These are phyloP conservation scores for Thermomucor indicae-seudaticae DNA, from an alignment of 371 early-diverging fungal species.

Conservation along the genomic window DNA sequence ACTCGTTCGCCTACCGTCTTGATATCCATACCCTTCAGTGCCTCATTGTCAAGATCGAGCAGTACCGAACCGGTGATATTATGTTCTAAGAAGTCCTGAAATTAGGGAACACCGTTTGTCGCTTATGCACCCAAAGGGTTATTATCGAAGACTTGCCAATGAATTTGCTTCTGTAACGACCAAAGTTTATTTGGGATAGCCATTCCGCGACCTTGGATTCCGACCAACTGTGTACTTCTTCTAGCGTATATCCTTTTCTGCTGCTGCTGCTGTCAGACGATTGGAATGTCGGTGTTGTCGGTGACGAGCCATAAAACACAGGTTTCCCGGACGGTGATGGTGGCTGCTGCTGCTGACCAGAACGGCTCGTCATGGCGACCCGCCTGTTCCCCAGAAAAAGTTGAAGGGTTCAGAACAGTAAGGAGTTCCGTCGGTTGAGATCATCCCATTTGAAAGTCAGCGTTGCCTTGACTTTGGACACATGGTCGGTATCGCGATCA, in stretches of 20 bases:
- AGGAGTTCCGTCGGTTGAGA: too few relatives aligned
- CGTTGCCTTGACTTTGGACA: too few relatives aligned
- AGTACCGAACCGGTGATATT: slow-evolving; percentile 78
- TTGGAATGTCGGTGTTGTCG: slow-evolving; percentile 41
- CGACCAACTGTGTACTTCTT: slow-evolving; percentile 64
- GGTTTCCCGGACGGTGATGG: slow-evolving; percentile 16
- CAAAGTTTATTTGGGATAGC: slow-evolving; percentile 70
- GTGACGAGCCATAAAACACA: slow-evolving; percentile 8
- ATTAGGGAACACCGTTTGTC: not conserved
- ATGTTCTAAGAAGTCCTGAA: slow-evolving; percentile 42
- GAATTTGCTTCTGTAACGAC: slow-evolving; percentile 65
- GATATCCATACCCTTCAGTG: slow-evolving; percentile 82
- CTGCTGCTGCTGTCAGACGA: slow-evolving; percentile 39
- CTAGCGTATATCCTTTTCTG: slow-evolving; percentile 35
- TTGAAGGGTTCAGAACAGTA: too few relatives aligned
- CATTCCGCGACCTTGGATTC: slow-evolving; percentile 69
- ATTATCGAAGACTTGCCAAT: slow-evolving; percentile 33
- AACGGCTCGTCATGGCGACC: too few relatives aligned
- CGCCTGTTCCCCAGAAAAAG: too few relatives aligned
- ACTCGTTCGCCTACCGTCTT: slow-evolving; percentile 83
- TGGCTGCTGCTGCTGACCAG: too few relatives aligned
- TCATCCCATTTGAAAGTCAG: too few relatives aligned
- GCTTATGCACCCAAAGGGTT: not conserved
- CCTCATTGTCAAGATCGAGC: slow-evolving; percentile 75
- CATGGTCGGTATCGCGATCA: too few relatives aligned